Evolutionary conservation across 345 rosid genomes (phyloP), one percentile per base, ranked within the genome.

Genomic region (Euclidium syriacum): DNA sequence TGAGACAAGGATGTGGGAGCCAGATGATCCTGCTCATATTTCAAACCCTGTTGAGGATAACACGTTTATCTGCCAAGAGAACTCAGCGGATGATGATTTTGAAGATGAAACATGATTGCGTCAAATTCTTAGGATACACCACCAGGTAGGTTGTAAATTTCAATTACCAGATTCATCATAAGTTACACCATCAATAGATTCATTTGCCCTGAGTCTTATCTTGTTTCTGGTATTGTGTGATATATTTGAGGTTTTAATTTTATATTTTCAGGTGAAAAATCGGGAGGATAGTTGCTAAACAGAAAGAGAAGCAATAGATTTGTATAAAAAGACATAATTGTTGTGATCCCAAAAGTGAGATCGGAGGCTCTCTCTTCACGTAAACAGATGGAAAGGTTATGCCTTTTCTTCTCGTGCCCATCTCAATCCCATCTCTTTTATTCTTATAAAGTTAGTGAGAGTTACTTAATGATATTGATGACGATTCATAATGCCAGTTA

Each of bases 41-140:
- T 62, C 79, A 26, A 75, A 86, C 70, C 79, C 80, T 1, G 68
- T 33, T 32, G 83, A 54, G 44, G 95, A 84, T 53, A 80, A 75
- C 67, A 83, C 80, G 42, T 77, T 94, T 68, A 39, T 81, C 36
- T 85, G 96, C 73, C 96, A 81, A 73, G 95, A 90, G 77, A 84
- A 90, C 80, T 87, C 97, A 52, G 84, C 80, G 20, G 84, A 80
- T 77, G 91, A 85, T 58, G 97, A 87, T 70, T 90, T 94, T 78
- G 96, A 84, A 29, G 89, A 89, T 49, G 92, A 78, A 67, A 62
- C 81, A 27, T 88, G 81, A 68, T 70, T 50, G 72, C n/a, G 72
- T 65, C 86, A 83, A 27, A 74, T 75, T 50, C 67, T 29, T 55
- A 58, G 42, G 42, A 44, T 47, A 55, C n/a, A n/a, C n/a, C n/a